Percentiles rank a stretch among this genome's conserved stretches.
These are phyloP conservation scores for Noccaea bulbosa DNA, from an alignment of 345 rosid genomes.

Conservation along the genomic window DNA sequence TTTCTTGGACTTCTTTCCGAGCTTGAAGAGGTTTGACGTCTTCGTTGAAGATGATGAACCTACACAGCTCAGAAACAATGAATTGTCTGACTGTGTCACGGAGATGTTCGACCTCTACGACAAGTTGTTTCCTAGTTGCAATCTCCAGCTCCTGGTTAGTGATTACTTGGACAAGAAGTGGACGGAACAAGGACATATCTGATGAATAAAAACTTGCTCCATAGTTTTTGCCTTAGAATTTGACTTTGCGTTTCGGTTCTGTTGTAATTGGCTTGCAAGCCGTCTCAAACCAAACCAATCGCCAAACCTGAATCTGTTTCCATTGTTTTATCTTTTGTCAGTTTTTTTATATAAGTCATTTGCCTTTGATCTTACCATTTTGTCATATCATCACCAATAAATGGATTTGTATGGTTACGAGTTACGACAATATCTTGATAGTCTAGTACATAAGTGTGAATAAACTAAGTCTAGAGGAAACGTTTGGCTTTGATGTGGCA, in stretches of 20 bases:
- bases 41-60: constrained; percentile 3
- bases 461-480: too few relatives aligned
- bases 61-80: neutral
- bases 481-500: neutral
- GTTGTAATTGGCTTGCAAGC: too few relatives aligned
- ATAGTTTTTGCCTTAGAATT: neutral
- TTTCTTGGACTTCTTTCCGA: constrained; percentile 6
- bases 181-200: constrained; percentile 5
- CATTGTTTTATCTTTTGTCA: too few relatives aligned
- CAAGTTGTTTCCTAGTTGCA: constrained; percentile 3
- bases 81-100: neutral
- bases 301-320: too few relatives aligned
- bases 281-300: too few relatives aligned
- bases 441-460: too few relatives aligned
- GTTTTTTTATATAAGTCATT: too few relatives aligned
- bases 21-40: constrained; percentile 3
- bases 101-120: neutral
- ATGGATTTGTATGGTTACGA: too few relatives aligned
- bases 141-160: constrained; percentile 14
- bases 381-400: too few relatives aligned
- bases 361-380: too few relatives aligned
- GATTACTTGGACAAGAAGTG: constrained; percentile 7
- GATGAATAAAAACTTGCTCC: neutral
- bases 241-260: too few relatives aligned
- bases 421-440: too few relatives aligned